Evolutionary conservation across 768 basidiomycete species (phyloP).

Genomic region (Macrocybe gigantea): DNA sequence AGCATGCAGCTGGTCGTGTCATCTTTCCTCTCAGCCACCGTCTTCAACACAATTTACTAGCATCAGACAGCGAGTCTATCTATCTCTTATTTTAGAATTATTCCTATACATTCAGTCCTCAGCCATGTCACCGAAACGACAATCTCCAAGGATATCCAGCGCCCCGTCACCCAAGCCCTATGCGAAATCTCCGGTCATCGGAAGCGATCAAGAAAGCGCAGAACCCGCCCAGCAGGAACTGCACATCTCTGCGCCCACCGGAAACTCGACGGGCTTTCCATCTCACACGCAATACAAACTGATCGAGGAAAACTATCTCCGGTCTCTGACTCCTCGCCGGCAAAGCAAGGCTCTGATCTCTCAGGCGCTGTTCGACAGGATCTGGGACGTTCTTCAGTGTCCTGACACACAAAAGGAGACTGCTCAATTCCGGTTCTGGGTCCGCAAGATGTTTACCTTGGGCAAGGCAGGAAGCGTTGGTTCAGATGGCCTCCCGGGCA

Average conservation of each 20-base stretch:
- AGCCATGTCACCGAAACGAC: no score
- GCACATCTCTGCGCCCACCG: neutral
- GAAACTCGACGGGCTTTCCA: constrained; percentile 46
- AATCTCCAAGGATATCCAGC: no score
- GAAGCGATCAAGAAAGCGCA: no score
- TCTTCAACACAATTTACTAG: no score
- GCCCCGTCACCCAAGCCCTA: no score
- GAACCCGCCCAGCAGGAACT: constrained; percentile 2
- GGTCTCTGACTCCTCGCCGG: constrained; percentile 46
- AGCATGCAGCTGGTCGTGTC: no score
- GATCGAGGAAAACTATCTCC: constrained; percentile 54
- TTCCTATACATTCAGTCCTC: no score
- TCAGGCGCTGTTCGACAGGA: constrained; percentile 62
- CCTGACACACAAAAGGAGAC: constrained; percentile 41
- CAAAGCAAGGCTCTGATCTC: constrained; percentile 70
- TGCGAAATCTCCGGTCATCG: no score
- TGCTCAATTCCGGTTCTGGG: constrained; percentile 80
- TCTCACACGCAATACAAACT: constrained; percentile 54
- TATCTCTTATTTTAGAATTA: no score
- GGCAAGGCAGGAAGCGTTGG: constrained; percentile 16
- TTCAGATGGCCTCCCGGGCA: neutral
- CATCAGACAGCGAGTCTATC: no score
- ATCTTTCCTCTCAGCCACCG: no score
- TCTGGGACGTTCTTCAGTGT: constrained; percentile 61
- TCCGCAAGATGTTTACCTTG: constrained; percentile 71